Base-by-base conservation (phyloP, 169 alveolate species). In the Perkinsus marinus region DNA sequence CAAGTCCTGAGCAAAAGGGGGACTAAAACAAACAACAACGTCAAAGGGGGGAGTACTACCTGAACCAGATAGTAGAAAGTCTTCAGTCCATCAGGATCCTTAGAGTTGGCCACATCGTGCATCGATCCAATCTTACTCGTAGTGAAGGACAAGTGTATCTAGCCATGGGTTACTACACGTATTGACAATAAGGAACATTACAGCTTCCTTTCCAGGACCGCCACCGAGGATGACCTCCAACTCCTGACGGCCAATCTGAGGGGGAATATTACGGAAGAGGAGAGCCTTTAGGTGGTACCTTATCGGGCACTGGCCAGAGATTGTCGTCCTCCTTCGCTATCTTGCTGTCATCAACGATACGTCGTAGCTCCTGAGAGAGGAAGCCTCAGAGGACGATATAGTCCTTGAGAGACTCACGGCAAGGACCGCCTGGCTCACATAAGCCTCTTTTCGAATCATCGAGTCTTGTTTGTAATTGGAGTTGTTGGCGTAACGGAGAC, bases 291-390 rank as follows among this genome's bases (percentile, higher is more conserved):
- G 37, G 34, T 7, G n/a, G 34, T 57, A 57, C 79, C 68, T 96
- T 96, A 93, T 98, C 99, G 0, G 99, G 99, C 10, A 94, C 96
- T 0, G 99, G 99, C 99, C 99, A 98, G 47, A 96, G 95, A 92
- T 94, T 94, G 95, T 97, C 91, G 91, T 97, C 98, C 93, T 98
- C 99, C 95, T 97, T 96, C 90, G 95, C 91, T 16, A 97, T 96
- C 92, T 96, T 98, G 38, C 98, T 96, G 22, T 98, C 98, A 92
- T 92, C 94, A 46, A 98, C 95, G 39, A 98, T 96, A 91, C 98
- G 96, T 91, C 95, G 95, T n/a, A 97, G n/a, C 92, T 96, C 98
- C 43, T 94, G 94, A 30, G 96, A 91, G 36, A 96, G 95, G 93
- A 39, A 97, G 95, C 92, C n/a, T n/a, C n/a, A n/a, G n/a, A 92